Percentiles rank a stretch among this genome's conserved stretches.
These are phyloP conservation scores for Coprinellus micaceus DNA, from an alignment of 768 basidiomycete genomes.

Conservation along the genomic window DNA sequence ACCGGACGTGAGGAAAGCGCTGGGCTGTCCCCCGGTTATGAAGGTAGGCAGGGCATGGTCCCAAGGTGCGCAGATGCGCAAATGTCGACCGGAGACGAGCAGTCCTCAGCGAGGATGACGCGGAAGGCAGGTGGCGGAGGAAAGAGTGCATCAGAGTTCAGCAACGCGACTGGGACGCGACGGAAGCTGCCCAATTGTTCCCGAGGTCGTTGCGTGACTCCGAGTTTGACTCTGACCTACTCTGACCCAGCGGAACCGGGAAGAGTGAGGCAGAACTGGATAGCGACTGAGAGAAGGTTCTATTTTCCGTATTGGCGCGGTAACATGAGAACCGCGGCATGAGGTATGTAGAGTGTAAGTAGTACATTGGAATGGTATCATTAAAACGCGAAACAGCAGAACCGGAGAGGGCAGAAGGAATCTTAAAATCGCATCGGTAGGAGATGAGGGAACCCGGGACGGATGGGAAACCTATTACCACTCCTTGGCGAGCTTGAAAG, in stretches of 20 bases:
- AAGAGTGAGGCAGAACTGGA: too few relatives aligned
- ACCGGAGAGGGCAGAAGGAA: neutral
- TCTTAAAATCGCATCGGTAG: too few relatives aligned
- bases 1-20: neutral
- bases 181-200: too few relatives aligned
- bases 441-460: conserved; percentile 10
- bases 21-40: conserved; percentile 1
- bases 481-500: conserved; percentile 88
- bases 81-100: neutral
- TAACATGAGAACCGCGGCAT: neutral
- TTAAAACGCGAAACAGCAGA: neutral
- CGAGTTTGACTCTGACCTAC: too few relatives aligned
- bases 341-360: neutral
- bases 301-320: neutral
- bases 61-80: conserved; percentile 3
- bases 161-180: neutral
- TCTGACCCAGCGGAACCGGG: too few relatives aligned
- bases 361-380: conserved; percentile 1
- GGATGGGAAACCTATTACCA: conserved; percentile 55
- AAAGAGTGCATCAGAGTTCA: neutral
- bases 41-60: neutral
- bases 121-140: neutral
- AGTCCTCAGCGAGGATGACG: neutral
- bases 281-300: neutral
- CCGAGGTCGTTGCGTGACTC: too few relatives aligned